Base-by-base conservation (phyloP, 768 basidiomycete species). In the Phaeolepiota aurea region DNA sequence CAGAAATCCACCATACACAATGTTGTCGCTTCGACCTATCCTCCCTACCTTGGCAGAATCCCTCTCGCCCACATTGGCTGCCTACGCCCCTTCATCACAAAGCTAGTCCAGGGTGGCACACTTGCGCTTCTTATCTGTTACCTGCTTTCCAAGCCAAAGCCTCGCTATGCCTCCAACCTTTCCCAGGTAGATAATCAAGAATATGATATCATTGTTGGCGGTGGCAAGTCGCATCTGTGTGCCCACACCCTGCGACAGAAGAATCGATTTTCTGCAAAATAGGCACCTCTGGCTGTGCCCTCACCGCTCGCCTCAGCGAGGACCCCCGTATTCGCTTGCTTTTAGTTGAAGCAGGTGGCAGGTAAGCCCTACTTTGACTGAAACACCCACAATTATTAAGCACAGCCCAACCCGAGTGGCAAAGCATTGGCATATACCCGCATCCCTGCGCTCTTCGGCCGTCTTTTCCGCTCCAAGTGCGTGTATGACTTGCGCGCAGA, bases 201-300 rank as follows among this genome's bases (percentile, higher is more conserved):
- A 35, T 74, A 64, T 36, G 76, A 77, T 50, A 57, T 74, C 18
- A 64, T 79, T 40, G 52, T 75, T 19, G 76, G 77, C 51, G 76
- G 76, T 71, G 47, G 12, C 54, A 41, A 37, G 0, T 1, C 40
- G 1, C 3, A n/a, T n/a, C n/a, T n/a, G n/a, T n/a, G n/a, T n/a
- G n/a, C n/a, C n/a, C n/a, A n/a, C n/a, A n/a, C n/a, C n/a, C n/a
- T n/a, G n/a, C n/a, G n/a, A n/a, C n/a, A n/a, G n/a, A n/a, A n/a
- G n/a, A n/a, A n/a, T n/a, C n/a, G n/a, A n/a, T n/a, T n/a, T n/a
- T n/a, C n/a, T n/a, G n/a, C 30, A 41, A 16, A 23, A 14, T 37
- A 73, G 77, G 79, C 16, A 79, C 77, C 12, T 62, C 76, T 2
- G 79, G 79, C 5, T 80, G 77, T 44, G 75, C 67, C 0, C 61